Conservation (phyloP, 2,329 filamentous ascomycete genomes). For the Ceratocystis albifundus region DNA sequence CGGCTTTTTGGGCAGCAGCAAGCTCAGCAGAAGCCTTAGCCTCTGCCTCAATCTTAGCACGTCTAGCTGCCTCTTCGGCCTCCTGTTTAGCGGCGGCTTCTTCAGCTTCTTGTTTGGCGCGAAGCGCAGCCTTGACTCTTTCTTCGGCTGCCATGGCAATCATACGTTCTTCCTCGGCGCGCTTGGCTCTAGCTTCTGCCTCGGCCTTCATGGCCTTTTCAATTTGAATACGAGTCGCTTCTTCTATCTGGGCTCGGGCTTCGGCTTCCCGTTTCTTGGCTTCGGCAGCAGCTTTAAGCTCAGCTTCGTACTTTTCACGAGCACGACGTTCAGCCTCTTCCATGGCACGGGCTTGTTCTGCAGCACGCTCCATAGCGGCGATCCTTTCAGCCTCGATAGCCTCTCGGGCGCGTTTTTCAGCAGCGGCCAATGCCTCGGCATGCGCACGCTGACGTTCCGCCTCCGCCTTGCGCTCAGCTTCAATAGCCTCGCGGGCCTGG, state of each 20-base stretch:
- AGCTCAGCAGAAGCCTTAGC: constrained; percentile 32
- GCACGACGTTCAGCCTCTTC: constrained; percentile 33
- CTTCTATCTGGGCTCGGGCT: constrained; percentile 18
- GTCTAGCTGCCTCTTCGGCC: constrained; percentile 24
- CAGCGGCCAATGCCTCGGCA: constrained; percentile 33
- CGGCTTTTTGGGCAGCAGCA: constrained; percentile 33
- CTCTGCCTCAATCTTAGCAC: constrained; percentile 25
- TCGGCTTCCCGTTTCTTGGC: constrained; percentile 28
- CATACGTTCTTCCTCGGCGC: constrained; percentile 25
- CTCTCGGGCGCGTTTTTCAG: constrained; percentile 34
- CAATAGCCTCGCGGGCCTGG: constrained; percentile 35
- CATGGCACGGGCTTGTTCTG: constrained; percentile 30
- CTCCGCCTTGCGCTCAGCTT: constrained; percentile 36
- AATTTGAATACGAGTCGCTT: constrained; percentile 27
- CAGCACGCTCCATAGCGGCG: constrained; percentile 33
- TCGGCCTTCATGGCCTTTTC: constrained; percentile 26
- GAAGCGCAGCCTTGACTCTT: constrained; percentile 30
- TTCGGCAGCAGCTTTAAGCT: constrained; percentile 27
- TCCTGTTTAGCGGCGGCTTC: constrained; percentile 26
- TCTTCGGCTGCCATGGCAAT: constrained; percentile 19
- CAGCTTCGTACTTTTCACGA: constrained; percentile 29
- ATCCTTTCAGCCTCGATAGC: constrained; percentile 36
- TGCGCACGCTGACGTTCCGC: constrained; percentile 35
- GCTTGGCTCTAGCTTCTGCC: constrained; percentile 27
- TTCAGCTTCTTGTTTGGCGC: constrained; percentile 32